Evolutionary conservation across 2,329 filamentous ascomycete genomes (phyloP).

Genomic region (Pseudogymnoascus sp.): DNA sequence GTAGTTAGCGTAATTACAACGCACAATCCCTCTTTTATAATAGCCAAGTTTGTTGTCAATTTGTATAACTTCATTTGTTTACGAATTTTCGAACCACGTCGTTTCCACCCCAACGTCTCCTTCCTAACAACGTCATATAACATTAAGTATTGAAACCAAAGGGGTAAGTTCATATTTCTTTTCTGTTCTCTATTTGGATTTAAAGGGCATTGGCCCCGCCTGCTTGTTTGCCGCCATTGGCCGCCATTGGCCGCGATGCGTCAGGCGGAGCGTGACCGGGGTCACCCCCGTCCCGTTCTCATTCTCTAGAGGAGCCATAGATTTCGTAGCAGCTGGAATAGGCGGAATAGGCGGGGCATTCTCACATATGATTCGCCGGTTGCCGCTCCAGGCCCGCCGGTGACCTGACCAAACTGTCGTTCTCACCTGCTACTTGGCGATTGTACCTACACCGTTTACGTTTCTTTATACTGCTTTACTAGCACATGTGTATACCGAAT

Average conservation of each 20-base stretch:
- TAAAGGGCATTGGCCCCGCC: neutral
- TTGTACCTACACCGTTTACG: neutral
- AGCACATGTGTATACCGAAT: neutral
- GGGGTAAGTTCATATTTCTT: neutral
- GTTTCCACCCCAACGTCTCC: neutral
- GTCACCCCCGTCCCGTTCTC: neutral
- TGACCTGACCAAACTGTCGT: neutral
- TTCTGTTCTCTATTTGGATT: neutral
- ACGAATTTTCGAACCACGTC: neutral
- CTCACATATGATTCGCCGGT: neutral
- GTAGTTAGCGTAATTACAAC: neutral
- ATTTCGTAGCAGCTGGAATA: neutral
- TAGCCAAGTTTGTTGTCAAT: neutral
- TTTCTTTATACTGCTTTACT: neutral
- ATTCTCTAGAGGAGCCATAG: neutral
- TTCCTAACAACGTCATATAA: neutral
- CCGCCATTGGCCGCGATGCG: neutral
- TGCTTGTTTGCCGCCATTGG: no score
- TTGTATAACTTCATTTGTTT: neutral
- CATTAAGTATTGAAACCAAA: neutral
- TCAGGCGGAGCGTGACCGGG: neutral
- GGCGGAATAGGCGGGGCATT: neutral
- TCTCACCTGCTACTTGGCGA: neutral
- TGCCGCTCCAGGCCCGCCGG: neutral
- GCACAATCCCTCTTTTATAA: neutral